These are phyloP conservation scores for Pseudozyma thailandica DNA, from an alignment of 1,284 basidiomycete genomes.

Conservation along the genomic window DNA sequence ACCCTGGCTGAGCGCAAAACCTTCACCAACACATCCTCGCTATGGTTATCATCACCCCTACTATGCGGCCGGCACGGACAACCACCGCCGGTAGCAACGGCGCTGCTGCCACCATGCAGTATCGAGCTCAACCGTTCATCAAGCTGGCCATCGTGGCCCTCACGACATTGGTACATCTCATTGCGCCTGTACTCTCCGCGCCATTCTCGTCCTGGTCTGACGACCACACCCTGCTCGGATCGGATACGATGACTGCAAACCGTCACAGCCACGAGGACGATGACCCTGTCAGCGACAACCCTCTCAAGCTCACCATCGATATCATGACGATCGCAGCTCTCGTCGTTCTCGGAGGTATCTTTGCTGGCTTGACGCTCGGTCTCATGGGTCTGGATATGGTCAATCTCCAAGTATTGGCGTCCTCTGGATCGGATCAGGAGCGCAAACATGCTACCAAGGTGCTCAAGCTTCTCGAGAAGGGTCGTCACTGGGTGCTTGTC, in stretches of 20 bases:
- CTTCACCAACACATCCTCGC: neutral
- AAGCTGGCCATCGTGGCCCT: constrained; percentile 39
- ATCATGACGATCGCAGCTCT: constrained; percentile 58
- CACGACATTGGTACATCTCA: constrained; percentile 43
- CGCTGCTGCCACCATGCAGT: constrained; percentile 21
- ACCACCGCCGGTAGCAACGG: neutral
- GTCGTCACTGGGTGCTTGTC: constrained; percentile 89
- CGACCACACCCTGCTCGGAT: neutral
- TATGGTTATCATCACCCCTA: neutral
- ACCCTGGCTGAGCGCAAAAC: neutral
- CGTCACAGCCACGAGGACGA: constrained; percentile 28
- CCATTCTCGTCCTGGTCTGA: constrained; percentile 13
- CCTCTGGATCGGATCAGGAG: constrained; percentile 78
- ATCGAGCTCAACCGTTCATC: constrained; percentile 41
- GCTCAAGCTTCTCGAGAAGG: constrained; percentile 77
- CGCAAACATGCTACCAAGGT: constrained; percentile 70
- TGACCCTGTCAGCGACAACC: constrained; percentile 43
- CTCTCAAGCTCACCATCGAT: constrained; percentile 53
- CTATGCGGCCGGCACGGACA: constrained; percentile 6
- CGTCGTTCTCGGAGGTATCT: constrained; percentile 69
- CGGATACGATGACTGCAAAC: neutral
- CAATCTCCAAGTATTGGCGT: constrained; percentile 84
- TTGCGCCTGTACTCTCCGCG: constrained; percentile 34
- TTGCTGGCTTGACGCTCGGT: constrained; percentile 80
- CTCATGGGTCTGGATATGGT: constrained; percentile 95